Evolutionary conservation across 2,329 filamentous ascomycete genomes (phyloP).

Genomic region (Chaetomium globosum): DNA sequence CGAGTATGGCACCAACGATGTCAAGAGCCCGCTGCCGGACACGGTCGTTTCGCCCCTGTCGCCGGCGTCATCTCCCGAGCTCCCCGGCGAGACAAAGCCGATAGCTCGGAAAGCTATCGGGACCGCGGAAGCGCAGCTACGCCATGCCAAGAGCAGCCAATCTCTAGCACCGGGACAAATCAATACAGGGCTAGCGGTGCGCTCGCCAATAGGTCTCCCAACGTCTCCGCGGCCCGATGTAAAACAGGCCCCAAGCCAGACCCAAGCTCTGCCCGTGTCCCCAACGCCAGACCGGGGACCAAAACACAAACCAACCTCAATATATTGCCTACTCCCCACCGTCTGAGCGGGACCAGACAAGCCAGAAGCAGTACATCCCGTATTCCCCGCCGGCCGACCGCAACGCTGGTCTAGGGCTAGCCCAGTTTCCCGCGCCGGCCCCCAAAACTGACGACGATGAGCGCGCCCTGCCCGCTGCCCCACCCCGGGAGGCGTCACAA

Average conservation of each 20-base stretch:
- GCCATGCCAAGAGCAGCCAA: slow-evolving; percentile 32
- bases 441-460: slow-evolving; percentile 29
- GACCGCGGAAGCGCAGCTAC: slow-evolving; percentile 29
- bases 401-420: not conserved
- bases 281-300: not conserved
- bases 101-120: slow-evolving; percentile 23
- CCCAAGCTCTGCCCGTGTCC: slow-evolving; percentile 35
- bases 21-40: slow-evolving; percentile 44
- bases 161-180: slow-evolving; percentile 22
- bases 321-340: not conserved
- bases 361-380: slow-evolving; percentile 13
- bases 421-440: slow-evolving; percentile 29
- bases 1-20: slow-evolving; percentile 52
- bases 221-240: slow-evolving; percentile 32
- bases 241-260: slow-evolving; percentile 41
- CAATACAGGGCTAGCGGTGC: slow-evolving; percentile 25
- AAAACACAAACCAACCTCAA: not conserved
- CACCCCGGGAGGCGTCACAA: not conserved
- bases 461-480: slow-evolving; percentile 15
- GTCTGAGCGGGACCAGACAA: not conserved
- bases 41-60: slow-evolving; percentile 49
- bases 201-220: slow-evolving; percentile 32
- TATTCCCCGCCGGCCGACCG: slow-evolving; percentile 15
- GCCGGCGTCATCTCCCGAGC: slow-evolving; percentile 50
- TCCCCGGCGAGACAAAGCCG: slow-evolving; percentile 34